Percentiles rank a stretch among this genome's conserved stretches.
phyloP scores from a whole-genome alignment of 1,139 yeast species.

The Taphrina wiesneri region DNA sequence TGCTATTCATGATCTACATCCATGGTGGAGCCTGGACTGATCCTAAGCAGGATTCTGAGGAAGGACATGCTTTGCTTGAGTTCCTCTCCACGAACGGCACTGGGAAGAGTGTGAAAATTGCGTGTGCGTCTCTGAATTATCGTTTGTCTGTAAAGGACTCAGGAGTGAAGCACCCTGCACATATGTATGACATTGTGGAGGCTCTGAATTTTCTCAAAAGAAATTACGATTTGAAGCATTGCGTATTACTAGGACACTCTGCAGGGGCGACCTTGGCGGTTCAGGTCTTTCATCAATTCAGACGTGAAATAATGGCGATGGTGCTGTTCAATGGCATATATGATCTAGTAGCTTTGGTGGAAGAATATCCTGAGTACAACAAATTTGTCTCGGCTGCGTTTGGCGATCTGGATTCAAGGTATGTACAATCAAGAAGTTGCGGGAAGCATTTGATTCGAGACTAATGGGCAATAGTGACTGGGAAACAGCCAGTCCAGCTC shows the following conservation, averaged over 20 bases:
- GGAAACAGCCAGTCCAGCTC: slow-evolving; percentile 44
- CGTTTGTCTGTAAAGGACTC: slow-evolving; percentile 59
- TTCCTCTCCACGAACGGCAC: slow-evolving; percentile 36
- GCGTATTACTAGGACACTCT: slow-evolving; percentile 67
- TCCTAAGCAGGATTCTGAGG: slow-evolving; percentile 59
- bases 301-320: slow-evolving; percentile 37
- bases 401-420: slow-evolving; percentile 40
- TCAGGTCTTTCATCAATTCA: slow-evolving; percentile 51
- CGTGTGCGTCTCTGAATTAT: slow-evolving; percentile 59
- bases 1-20: slow-evolving; percentile 53
- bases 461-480: slow-evolving; percentile 37
- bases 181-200: slow-evolving; percentile 56
- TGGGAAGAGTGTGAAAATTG: slow-evolving; percentile 26
- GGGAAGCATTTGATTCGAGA: neutral
- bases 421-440: neutral
- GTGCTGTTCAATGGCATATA: slow-evolving; percentile 58
- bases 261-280: slow-evolving; percentile 75
- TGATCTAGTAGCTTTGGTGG: slow-evolving; percentile 49
- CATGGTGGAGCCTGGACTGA: slow-evolving; percentile 95
- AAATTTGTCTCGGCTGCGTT: slow-evolving; percentile 54
- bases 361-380: slow-evolving; percentile 52
- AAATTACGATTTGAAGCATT: slow-evolving; percentile 44
- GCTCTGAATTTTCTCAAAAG: slow-evolving; percentile 50
- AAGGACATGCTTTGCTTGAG: slow-evolving; percentile 52
- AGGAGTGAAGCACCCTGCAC: slow-evolving; percentile 60